Evolutionary conservation across 2,329 filamentous ascomycete species (phyloP).

Genomic region (Fusarium keratoplasticum): DNA sequence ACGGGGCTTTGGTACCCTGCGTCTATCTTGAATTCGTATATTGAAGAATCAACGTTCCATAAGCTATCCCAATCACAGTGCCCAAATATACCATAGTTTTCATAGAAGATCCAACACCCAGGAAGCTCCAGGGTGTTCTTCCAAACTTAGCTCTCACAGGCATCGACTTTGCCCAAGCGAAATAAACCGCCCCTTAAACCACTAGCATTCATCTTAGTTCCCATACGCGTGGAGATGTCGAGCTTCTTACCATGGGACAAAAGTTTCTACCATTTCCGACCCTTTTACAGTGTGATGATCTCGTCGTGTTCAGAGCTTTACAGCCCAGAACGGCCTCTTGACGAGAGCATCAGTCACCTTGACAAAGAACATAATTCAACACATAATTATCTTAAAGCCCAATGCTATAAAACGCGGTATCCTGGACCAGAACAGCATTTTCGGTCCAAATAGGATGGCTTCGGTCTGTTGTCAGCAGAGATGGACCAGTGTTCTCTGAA

Average conservation of each 20-base stretch:
- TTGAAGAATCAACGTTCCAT: neutral
- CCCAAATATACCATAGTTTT: neutral
- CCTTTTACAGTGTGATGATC: too few relatives aligned
- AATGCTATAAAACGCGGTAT: neutral
- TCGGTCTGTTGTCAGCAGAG: neutral
- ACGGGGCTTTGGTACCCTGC: neutral
- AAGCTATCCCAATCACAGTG: neutral
- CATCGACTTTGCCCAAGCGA: neutral
- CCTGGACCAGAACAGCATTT: neutral
- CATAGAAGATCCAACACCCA: neutral
- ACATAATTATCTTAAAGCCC: neutral
- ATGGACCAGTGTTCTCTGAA: neutral
- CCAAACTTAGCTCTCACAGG: neutral
- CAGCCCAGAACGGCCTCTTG: neutral
- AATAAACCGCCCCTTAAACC: too few relatives aligned
- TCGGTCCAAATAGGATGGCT: neutral
- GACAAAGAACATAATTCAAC: neutral
- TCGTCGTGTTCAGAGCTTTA: neutral
- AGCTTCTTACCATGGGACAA: neutral
- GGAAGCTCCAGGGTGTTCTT: neutral
- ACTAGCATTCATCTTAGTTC: neutral
- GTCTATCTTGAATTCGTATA: neutral
- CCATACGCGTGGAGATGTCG: neutral
- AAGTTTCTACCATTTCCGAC: neutral
- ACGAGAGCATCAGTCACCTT: neutral